phyloP scores from a whole-genome alignment of 176 grass and related monocot species.

The Triticum urartu region DNA sequence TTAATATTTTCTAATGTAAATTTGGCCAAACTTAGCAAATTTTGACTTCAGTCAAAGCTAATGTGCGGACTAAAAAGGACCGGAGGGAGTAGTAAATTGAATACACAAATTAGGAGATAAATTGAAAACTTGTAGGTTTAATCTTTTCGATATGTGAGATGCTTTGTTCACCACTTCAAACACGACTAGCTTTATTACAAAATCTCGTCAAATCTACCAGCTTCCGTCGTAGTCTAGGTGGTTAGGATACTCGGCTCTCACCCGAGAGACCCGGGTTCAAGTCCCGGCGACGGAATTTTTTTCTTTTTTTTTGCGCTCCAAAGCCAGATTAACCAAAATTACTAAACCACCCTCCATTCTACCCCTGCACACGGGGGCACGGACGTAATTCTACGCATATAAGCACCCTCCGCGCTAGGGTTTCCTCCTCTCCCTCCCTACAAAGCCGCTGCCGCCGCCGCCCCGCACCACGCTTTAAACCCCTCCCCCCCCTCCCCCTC shows the following conservation, averaged over 20 bases:
- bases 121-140: too few relatives aligned
- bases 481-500: background rate
- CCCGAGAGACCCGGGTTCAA: slow-evolving; percentile 93
- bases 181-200: too few relatives aligned
- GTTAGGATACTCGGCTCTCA: slow-evolving; percentile 99
- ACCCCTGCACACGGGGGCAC: background rate
- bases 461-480: background rate
- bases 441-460: slow-evolving; percentile 36
- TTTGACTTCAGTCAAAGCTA: too few relatives aligned
- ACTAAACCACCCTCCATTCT: background rate
- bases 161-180: too few relatives aligned
- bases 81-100: too few relatives aligned
- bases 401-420: slow-evolving; percentile 23
- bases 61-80: too few relatives aligned
- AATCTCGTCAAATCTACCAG: background rate
- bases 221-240: slow-evolving; percentile 94
- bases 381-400: slow-evolving; percentile 2
- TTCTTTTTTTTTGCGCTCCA: background rate
- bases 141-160: too few relatives aligned
- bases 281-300: slow-evolving; percentile 75
- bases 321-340: background rate
- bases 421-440: slow-evolving; percentile 16
- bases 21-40: too few relatives aligned
- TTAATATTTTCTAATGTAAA: too few relatives aligned
- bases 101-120: too few relatives aligned